A percentile compares a stretch with the other conserved stretches of the same genome.
phyloP scores from a whole-genome alignment of 116 monocot genomes.

The Papilionanthe hybrid region DNA sequence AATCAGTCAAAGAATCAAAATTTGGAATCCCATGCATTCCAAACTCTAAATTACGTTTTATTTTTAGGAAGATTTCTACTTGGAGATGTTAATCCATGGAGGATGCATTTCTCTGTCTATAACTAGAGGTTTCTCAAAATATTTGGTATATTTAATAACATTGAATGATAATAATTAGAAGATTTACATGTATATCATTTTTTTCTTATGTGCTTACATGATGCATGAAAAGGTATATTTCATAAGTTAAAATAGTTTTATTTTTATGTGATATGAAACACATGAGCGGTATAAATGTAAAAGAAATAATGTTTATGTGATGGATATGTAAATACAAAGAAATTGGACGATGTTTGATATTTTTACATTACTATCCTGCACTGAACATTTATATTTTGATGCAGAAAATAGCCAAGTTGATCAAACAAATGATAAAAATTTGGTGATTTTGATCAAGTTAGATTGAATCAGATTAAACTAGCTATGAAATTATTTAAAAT shows the following conservation, averaged over 20 bases:
- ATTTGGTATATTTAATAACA: neutral
- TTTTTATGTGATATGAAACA: no score
- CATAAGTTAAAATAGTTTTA: no score
- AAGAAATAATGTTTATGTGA: no score
- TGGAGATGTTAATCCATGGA: constrained; percentile 3
- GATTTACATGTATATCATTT: no score
- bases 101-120: constrained; percentile 11
- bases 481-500: neutral
- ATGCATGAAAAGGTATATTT: no score
- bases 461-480: neutral
- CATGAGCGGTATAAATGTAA: no score
- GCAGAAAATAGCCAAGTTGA: no score
- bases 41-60: neutral
- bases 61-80: constrained; percentile 8
- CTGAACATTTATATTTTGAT: neutral
- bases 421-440: neutral
- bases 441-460: neutral
- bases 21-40: no score
- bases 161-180: neutral
- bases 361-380: neutral
- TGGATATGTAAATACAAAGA: no score
- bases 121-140: constrained; percentile 12
- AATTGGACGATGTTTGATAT: no score
- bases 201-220: no score
- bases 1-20: no score